Conservation (phyloP, 768 basidiomycete species). For the Mycena filopes region DNA sequence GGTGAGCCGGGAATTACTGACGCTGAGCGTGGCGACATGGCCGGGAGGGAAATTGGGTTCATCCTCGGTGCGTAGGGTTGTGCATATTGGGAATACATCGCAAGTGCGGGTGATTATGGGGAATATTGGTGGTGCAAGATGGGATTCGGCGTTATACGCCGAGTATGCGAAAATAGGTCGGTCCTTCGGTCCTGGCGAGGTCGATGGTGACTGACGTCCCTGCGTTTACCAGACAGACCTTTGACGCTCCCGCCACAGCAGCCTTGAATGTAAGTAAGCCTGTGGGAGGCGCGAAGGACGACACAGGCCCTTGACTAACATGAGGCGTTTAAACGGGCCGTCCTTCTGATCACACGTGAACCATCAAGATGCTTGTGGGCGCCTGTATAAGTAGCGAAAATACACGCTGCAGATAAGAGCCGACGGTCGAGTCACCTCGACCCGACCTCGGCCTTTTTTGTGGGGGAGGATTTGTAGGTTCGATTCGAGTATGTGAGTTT, state of each 20-base stretch:
- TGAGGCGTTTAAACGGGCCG: constrained; percentile 29
- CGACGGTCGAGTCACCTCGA: neutral
- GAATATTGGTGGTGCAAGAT: constrained; percentile 1
- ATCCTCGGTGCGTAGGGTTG: constrained; percentile 1
- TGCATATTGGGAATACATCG: constrained; percentile 6
- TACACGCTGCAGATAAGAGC: constrained; percentile 17
- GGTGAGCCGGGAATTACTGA: neutral
- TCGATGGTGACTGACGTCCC: constrained; percentile 6
- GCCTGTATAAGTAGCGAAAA: constrained; percentile 8
- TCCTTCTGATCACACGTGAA: constrained; percentile 31
- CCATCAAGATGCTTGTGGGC: constrained; percentile 26
- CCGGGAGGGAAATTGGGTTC: constrained; percentile 2
- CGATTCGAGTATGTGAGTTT: too few relatives aligned
- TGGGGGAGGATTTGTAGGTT: too few relatives aligned
- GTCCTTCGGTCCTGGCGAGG: neutral
- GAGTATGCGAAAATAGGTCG: too few relatives aligned
- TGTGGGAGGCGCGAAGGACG: constrained; percentile 1
- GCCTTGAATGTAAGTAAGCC: neutral
- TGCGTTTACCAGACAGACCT: constrained; percentile 11
- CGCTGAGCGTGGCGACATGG: constrained; percentile 9
- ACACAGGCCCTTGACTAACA: constrained; percentile 4
- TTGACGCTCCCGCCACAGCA: constrained; percentile 2
- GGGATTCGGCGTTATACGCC: neutral
- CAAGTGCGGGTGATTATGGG: neutral
- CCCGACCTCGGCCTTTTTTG: neutral